These are phyloP conservation scores for Marchantia paleacea DNA, from an alignment of 225 moss, liverwort and hornwort genomes.

Conservation along the genomic window DNA sequence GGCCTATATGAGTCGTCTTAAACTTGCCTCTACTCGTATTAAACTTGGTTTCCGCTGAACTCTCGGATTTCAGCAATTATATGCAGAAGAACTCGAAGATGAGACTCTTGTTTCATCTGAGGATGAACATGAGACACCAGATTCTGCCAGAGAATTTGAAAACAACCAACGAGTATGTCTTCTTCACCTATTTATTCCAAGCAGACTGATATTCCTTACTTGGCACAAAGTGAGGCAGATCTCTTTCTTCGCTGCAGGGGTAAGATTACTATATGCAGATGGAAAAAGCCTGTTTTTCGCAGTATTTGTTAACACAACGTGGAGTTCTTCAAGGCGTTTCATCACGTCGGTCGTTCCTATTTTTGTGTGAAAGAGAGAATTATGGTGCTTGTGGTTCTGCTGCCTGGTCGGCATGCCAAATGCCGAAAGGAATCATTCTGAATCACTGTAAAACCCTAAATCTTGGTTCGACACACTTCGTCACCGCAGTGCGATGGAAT, in stretches of 20 bases:
- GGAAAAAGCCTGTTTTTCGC: not conserved
- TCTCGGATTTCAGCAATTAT: conserved; percentile 19
- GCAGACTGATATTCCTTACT: conserved; percentile 11
- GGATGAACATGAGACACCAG: conserved; percentile 14
- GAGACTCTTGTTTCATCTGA: conserved; percentile 18
- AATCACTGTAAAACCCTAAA: conserved; percentile 15
- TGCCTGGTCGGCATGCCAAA: not conserved
- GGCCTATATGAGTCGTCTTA: not conserved
- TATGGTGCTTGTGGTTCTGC: not conserved
- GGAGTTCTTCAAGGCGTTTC: not conserved
- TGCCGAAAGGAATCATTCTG: not conserved
- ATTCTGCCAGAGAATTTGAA: conserved; percentile 19
- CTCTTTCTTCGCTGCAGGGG: conserved; percentile 14
- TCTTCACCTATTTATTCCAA: conserved; percentile 12
- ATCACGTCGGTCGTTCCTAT: not conserved
- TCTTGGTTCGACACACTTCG: not conserved
- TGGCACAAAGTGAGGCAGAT: conserved; percentile 15
- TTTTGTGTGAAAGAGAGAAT: not conserved
- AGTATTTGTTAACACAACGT: not conserved
- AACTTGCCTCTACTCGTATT: not conserved
- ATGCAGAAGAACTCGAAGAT: conserved; percentile 21
- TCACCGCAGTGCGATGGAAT: not conserved
- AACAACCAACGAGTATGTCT: conserved; percentile 27
- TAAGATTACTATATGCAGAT: conserved; percentile 6
- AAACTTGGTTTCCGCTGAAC: conserved; percentile 18